Evolutionary conservation across 2,329 filamentous ascomycete species (phyloP).

Genomic region (Aspergillus tanneri): DNA sequence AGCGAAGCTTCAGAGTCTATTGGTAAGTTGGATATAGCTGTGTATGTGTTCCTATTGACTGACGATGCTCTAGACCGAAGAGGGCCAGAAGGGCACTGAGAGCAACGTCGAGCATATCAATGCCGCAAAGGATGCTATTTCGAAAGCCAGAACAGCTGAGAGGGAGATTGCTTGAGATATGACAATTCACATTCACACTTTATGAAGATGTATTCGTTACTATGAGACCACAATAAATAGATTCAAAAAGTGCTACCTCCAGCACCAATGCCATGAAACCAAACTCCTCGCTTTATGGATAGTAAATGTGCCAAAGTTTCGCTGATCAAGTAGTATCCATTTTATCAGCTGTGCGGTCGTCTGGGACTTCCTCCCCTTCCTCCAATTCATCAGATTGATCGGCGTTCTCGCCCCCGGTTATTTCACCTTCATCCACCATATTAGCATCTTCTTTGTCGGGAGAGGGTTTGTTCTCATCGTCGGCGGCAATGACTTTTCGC

Average conservation of each 20-base stretch:
- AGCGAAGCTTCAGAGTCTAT: conserved; percentile 69
- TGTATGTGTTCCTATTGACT: not conserved
- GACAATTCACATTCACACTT: no score
- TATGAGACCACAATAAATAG: not conserved
- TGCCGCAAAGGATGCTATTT: conserved; percentile 44
- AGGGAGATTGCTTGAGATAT: conserved; percentile 37
- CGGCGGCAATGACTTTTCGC: conserved; percentile 35
- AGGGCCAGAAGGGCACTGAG: conserved; percentile 40
- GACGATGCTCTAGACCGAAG: conserved; percentile 31
- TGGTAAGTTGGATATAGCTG: conserved; percentile 57
- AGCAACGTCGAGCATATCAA: conserved; percentile 44
- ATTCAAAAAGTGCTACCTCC: no score
- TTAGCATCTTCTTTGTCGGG: conserved; percentile 57
- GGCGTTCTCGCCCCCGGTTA: conserved; percentile 36
- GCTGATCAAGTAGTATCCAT: conserved; percentile 62
- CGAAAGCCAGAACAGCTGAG: conserved; percentile 39
- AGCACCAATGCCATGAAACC: conserved; percentile 24
- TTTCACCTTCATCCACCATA: conserved; percentile 56
- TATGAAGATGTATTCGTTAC: conserved; percentile 2
- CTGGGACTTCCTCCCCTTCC: conserved; percentile 51
- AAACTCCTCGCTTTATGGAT: conserved; percentile 31
- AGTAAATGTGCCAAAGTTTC: conserved; percentile 1
- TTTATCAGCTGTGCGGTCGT: conserved; percentile 52
- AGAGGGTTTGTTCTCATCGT: conserved; percentile 39
- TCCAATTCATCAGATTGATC: conserved; percentile 47